A percentile compares a stretch with the other conserved stretches of the same genome.
phyloP scores from a whole-genome alignment of 2,329 filamentous ascomycete species.

The Aspergillus fijiensis region DNA sequence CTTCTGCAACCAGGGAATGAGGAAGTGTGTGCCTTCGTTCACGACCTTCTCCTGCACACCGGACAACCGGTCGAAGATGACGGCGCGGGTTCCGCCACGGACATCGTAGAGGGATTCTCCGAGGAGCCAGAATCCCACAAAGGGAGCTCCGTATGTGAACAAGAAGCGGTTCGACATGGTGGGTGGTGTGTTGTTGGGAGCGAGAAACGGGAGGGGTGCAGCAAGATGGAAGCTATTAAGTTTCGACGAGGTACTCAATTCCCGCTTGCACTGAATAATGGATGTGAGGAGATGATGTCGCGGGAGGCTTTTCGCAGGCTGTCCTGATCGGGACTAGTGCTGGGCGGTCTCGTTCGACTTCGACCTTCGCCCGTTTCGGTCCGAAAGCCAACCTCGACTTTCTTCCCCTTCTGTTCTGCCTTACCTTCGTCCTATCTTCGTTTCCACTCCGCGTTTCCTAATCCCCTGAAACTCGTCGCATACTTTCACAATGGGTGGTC shows the following conservation, averaged over 20 bases:
- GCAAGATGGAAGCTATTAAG: neutral
- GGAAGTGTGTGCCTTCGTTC: conserved; percentile 95
- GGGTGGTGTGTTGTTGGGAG: conserved; percentile 15
- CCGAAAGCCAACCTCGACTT: conserved; percentile 29
- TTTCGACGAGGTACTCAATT: neutral
- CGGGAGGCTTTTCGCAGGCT: conserved; percentile 32
- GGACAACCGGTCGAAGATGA: conserved; percentile 93
- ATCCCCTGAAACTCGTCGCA: conserved; percentile 13
- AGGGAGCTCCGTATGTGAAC: conserved; percentile 27
- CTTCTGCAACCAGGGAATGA: conserved; percentile 92
- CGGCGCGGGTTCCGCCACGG: conserved; percentile 86
- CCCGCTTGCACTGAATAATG: conserved; percentile 16
- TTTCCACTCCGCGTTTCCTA: conserved; percentile 13
- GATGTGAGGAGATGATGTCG: conserved; percentile 39
- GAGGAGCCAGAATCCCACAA: conserved; percentile 62
- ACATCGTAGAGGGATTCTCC: conserved; percentile 94
- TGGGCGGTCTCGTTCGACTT: conserved; percentile 19
- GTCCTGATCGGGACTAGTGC: conserved; percentile 39
- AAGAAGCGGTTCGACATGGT: conserved; percentile 47
- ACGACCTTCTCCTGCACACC: conserved; percentile 92
- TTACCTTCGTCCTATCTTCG: conserved; percentile 12
- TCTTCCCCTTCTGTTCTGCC: conserved; percentile 20
- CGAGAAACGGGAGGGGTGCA: conserved; percentile 4
- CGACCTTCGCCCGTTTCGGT: conserved; percentile 34
- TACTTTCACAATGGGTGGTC: conserved; percentile 39